Conservation (phyloP, 2,329 filamentous ascomycete species). For the Fusarium sp. region DNA sequence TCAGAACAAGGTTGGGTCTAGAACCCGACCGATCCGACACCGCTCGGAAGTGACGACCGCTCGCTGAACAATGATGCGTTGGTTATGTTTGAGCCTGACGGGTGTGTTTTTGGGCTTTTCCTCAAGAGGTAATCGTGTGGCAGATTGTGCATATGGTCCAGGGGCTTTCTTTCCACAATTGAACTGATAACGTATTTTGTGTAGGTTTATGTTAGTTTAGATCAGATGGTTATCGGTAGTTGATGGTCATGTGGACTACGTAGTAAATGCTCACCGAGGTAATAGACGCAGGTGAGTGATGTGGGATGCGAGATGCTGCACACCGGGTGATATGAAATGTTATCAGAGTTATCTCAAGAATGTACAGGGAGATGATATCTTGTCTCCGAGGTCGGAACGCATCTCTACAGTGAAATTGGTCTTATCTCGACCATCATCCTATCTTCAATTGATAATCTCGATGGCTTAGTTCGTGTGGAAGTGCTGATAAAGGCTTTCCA, state of each 20-base stretch:
- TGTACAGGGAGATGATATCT: background rate
- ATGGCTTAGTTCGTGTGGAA: background rate
- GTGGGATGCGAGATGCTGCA: background rate
- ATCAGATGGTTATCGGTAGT: background rate
- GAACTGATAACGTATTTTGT: background rate
- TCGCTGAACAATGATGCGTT: background rate
- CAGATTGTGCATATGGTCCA: conserved; percentile 10
- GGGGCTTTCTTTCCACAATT: background rate
- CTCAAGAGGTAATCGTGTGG: background rate
- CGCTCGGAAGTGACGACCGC: background rate
- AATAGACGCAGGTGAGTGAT: background rate
- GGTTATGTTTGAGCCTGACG: background rate
- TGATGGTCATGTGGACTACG: background rate
- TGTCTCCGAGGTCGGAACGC: background rate
- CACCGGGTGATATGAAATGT: background rate
- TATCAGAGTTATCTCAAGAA: too few species aligned
- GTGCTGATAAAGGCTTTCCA: background rate
- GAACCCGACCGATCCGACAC: conserved; percentile 9
- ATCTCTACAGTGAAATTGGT: background rate
- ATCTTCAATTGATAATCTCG: background rate
- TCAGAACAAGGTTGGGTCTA: background rate
- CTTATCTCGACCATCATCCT: background rate
- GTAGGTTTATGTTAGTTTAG: background rate
- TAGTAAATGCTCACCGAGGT: background rate
- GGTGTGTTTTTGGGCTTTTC: conserved; percentile 2